These are phyloP conservation scores for Nakaseomyces delphensis DNA, from an alignment of 1,139 yeast genomes.

Conservation along the genomic window DNA sequence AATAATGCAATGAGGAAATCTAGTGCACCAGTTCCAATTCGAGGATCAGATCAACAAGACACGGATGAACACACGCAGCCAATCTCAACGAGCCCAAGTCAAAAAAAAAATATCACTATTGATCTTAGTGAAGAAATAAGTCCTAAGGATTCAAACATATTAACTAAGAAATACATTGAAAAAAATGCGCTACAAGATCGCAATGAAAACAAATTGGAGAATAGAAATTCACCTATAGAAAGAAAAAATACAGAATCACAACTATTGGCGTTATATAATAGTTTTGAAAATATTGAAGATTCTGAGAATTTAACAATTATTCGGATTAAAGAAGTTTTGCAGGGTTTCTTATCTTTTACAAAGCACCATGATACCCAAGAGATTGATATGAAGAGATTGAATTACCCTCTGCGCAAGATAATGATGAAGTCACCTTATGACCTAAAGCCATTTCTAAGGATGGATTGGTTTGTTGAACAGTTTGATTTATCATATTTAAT, in stretches of 20 bases:
- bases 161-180: constrained; percentile 24
- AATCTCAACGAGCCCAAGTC: not conserved
- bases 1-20: constrained; percentile 13
- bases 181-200: constrained; percentile 8
- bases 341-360: constrained; percentile 6
- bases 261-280: constrained; percentile 9
- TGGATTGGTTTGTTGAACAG: constrained; percentile 22
- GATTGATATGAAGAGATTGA: not conserved
- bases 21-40: constrained; percentile 18
- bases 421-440: constrained; percentile 26
- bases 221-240: not conserved
- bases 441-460: constrained; percentile 26
- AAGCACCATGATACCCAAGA: not conserved
- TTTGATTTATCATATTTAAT: constrained; percentile 25
- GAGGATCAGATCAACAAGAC: not conserved
- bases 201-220: not conserved
- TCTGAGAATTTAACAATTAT: constrained; percentile 5
- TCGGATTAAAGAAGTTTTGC: constrained; percentile 13
- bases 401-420: constrained; percentile 12
- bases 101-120: constrained; percentile 11
- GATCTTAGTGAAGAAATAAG: constrained; percentile 28
- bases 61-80: not conserved
- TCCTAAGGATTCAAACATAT: constrained; percentile 19
- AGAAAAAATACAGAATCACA: constrained; percentile 9
- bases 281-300: constrained; percentile 10